A percentile compares a stretch with the other conserved stretches of the same genome.
Conservation (phyloP, 1,139 yeast species). For the Candida sp. region DNA sequence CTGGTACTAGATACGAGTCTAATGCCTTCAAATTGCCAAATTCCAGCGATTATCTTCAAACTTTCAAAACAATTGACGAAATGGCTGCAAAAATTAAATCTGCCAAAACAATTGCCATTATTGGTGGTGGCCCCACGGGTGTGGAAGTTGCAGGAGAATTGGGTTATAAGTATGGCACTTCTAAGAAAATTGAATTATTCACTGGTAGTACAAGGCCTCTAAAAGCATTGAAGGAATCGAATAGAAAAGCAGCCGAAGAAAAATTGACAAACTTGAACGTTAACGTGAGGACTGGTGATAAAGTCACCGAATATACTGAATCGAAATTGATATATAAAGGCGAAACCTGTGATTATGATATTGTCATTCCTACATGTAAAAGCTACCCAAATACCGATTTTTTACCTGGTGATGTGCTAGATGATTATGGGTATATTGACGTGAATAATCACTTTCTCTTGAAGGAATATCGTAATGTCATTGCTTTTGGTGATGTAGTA, state of each 20-base stretch:
- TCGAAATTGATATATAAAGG: conserved; percentile 11
- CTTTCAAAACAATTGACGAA: conserved; percentile 13
- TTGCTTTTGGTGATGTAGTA: conserved; percentile 32
- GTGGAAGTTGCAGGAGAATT: conserved; percentile 35
- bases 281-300: conserved; percentile 20
- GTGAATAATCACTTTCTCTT: conserved; percentile 24
- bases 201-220: conserved; percentile 25
- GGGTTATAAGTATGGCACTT: conserved; percentile 14
- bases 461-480: conserved; percentile 18
- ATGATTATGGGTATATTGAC: conserved; percentile 19
- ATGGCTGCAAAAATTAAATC: conserved; percentile 13
- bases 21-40: conserved; percentile 24
- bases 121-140: conserved; percentile 44
- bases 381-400: conserved; percentile 23
- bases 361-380: conserved; percentile 21
- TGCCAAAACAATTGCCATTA: conserved; percentile 25
- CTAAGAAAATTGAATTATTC: conserved; percentile 21
- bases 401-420: conserved; percentile 9
- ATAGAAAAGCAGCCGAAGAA: conserved; percentile 12
- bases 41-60: conserved; percentile 9
- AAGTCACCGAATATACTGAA: conserved; percentile 6
- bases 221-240: conserved; percentile 10
- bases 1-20: conserved; percentile 22
- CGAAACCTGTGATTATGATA: conserved; percentile 20
- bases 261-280: conserved; percentile 22